Base-by-base conservation (phyloP, 2,329 filamentous ascomycete species). In the Pseudocercospora macadamiae region DNA sequence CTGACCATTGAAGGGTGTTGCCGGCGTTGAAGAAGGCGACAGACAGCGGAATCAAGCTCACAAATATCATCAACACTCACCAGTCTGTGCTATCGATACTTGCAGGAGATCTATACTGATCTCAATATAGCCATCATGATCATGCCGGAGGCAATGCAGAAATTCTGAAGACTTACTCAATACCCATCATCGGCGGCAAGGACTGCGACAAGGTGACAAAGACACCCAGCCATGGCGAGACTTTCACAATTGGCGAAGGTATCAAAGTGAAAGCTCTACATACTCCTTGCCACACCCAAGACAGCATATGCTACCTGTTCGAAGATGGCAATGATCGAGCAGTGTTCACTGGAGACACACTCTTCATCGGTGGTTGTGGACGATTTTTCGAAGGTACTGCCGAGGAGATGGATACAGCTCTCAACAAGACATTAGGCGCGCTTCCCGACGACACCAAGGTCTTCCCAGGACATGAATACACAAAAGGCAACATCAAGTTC, bases 391-490 rank as follows among this genome's bases (percentile, higher is more conserved):
- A 99, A 76, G 95, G 95, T 16, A 91, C 82, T 8, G 86, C 92
- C 0, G 83, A 85, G 59, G 89, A 99, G 79, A 99, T 99, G 95
- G 84, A 99, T 78, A 89, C 86, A 68, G 93, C 95, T 0, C 76
- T 99, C 69, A 99, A 99, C 75, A 86, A 91, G 76, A 90, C 87
- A 0, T 83, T 99, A 44, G 90, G 85, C 2, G 77, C 85, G 4
- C 78, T 99, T 56, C 93, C 95, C 0, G 89, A 96, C 67, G 92
- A 97, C 68, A 97, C 95, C 1, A 89, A 89, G 64, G 91, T 99
- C 64, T 99, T 91, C 73, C 93, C 93, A 16, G 95, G 95, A 3
- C 95, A 99, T 70, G 95, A 97, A 75, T 99, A 99, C 78, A 99
- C 95, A n/a, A 96, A 95, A 76, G 84, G 89, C 52, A 99, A 99